A percentile compares a stretch with the other conserved stretches of the same genome.
Conservation (phyloP, 345 rosid species). For the Excoecaria agallocha region DNA sequence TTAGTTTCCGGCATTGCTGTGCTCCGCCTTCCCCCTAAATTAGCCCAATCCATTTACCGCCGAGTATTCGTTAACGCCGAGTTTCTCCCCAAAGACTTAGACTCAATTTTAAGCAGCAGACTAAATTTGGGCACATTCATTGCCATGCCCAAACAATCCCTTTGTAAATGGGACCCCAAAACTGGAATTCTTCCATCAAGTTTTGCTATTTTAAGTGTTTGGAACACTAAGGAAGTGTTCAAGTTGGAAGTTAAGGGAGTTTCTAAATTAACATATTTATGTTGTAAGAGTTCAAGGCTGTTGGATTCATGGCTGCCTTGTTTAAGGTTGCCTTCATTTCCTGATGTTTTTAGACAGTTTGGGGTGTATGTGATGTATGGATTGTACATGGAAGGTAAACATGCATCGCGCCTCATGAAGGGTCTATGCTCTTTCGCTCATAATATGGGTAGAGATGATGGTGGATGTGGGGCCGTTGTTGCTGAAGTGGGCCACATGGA, state of each 20-base stretch:
- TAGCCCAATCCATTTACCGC: conserved; percentile 44
- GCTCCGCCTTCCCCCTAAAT: conserved; percentile 26
- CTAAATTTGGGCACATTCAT: conserved; percentile 68
- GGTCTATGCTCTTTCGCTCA: conserved; percentile 57
- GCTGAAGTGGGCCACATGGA: conserved; percentile 62
- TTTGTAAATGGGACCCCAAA: conserved; percentile 34
- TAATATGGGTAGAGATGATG: conserved; percentile 56
- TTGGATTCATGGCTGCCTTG: conserved; percentile 71
- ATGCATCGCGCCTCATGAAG: conserved; percentile 48
- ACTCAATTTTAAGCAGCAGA: conserved; percentile 37
- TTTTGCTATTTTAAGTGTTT: conserved; percentile 59
- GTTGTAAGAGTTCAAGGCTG: conserved; percentile 52
- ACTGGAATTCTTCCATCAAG: conserved; percentile 36
- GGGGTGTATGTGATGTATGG: conserved; percentile 66
- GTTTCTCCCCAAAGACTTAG: conserved; percentile 66
- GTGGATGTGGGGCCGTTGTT: conserved; percentile 59
- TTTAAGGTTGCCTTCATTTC: conserved; percentile 66
- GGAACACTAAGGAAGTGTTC: conserved; percentile 76
- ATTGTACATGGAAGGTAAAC: conserved; percentile 59
- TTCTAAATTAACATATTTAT: conserved; percentile 39
- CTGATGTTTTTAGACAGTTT: conserved; percentile 58
- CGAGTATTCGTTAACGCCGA: conserved; percentile 42
- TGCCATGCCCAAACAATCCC: conserved; percentile 42
- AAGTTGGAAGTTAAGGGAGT: conserved; percentile 59
- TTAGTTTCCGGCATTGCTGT: conserved; percentile 34